Evolutionary conservation across 1,284 basidiomycete genomes (phyloP), one percentile per base, ranked within the genome.

Genomic region (Pseudozyma thailandica): DNA sequence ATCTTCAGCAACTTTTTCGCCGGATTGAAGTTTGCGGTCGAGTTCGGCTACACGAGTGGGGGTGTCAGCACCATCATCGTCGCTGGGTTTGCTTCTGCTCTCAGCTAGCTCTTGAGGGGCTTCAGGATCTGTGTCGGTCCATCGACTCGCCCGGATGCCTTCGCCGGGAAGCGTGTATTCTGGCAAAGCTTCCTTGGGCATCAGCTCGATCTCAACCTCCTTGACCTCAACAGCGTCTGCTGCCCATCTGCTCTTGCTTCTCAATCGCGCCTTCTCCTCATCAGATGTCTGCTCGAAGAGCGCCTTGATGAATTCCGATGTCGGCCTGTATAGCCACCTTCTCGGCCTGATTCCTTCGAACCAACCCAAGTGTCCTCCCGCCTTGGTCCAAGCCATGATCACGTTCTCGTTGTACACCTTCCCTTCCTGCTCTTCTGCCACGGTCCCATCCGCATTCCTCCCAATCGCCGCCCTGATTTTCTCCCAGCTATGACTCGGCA

Each of bases 361-460:
- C 94, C 93, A 98, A 28, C 95, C 95, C 16, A 98, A 86, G 84
- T 98, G 95, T 0, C 96, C 96, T 1, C 96, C 95, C 16, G 87
- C 86, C 31, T 86, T 85, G 0, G 95, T 95, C 52, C 92, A 84
- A 13, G 87, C 90, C 78, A 91, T 87, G 10, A 89, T 87, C 12
- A 93, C 88, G 81, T 89, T 88, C 1, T 85, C 84, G 60, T 90
- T 91, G 12, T 85, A 86, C 56, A 86, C 85, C 39, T 23, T 41
- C 77, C 41, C 41, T 12, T 39, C 8, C 28, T 85, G 4, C 89
- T 91, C 39, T 79, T 80, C 23, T 57, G 62, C 50, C n/a, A 66
- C 50, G 27, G 66, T 61, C 6, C 77, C 64, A 13, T 78, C 30
- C 26, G 41, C 25, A 5, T 75, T 50, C 12, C 59, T 38, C 2